phyloP scores from a whole-genome alignment of 2,329 filamentous ascomycete species.

The Calonectria leucothoes region DNA sequence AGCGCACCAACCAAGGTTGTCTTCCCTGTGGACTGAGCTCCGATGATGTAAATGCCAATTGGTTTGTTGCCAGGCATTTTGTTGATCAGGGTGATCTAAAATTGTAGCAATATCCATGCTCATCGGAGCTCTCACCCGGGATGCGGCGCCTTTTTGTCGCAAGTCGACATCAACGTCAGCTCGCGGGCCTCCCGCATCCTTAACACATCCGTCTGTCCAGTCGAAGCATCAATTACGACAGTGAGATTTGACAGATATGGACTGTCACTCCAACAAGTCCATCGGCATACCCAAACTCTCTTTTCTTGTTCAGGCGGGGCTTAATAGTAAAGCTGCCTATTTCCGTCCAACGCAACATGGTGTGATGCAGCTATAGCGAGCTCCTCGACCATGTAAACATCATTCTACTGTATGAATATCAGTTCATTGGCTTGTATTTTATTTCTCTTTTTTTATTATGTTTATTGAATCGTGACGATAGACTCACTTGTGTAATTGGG shows the following conservation, averaged over 20 bases:
- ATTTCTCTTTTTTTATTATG: neutral
- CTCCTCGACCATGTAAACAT: neutral
- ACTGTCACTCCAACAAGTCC: neutral
- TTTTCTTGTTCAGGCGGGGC: neutral
- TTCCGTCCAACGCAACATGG: neutral
- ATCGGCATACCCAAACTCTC: neutral
- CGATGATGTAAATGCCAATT: slow-evolving; percentile 53
- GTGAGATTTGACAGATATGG: neutral
- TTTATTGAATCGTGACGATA: neutral
- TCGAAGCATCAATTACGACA: neutral
- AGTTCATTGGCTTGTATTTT: neutral
- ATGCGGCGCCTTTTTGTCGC: neutral
- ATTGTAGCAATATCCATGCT: neutral
- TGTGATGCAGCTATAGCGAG: neutral
- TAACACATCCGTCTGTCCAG: neutral
- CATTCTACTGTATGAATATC: neutral
- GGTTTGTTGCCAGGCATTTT: neutral
- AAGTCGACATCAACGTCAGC: neutral
- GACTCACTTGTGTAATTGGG: neutral
- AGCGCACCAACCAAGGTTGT: slow-evolving; percentile 55
- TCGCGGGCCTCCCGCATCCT: neutral
- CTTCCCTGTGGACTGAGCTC: slow-evolving; percentile 59
- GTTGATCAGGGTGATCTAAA: neutral
- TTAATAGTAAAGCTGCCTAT: neutral
- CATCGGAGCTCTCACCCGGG: neutral